Evolutionary conservation across 2,329 filamentous ascomycete genomes (phyloP).

Genomic region (Truncatella angustata): DNA sequence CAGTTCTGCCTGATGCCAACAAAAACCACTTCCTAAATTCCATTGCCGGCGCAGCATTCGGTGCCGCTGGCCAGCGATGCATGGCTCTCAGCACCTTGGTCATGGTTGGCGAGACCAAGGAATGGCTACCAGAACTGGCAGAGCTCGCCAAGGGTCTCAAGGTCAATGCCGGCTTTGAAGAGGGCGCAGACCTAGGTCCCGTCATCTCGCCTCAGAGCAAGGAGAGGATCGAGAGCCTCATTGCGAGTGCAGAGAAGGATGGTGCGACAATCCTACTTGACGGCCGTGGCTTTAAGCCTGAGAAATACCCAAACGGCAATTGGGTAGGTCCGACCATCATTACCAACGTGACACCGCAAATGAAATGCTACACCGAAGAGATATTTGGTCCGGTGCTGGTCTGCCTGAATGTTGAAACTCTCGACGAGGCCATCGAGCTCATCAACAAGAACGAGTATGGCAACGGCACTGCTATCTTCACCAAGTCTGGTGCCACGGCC

Average conservation of each 20-base stretch:
- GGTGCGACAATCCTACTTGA: constrained; percentile 82
- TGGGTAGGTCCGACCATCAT: constrained; percentile 84
- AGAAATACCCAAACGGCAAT: constrained; percentile 82
- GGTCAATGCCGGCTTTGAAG: constrained; percentile 79
- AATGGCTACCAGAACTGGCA: constrained; percentile 77
- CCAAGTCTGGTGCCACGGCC: constrained; percentile 72
- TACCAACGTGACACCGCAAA: constrained; percentile 73
- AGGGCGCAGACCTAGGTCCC: constrained; percentile 75
- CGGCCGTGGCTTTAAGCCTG: constrained; percentile 70
- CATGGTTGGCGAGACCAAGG: constrained; percentile 80
- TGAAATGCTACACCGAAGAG: constrained; percentile 83
- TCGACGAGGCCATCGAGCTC: constrained; percentile 76
- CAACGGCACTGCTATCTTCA: constrained; percentile 85
- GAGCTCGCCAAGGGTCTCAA: constrained; percentile 70
- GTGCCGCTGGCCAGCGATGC: constrained; percentile 80
- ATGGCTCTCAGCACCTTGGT: constrained; percentile 85
- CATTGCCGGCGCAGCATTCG: constrained; percentile 80
- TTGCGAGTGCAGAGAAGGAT: constrained; percentile 74
- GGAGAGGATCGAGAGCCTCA: constrained; percentile 73
- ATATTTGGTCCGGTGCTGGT: constrained; percentile 85
- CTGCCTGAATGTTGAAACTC: constrained; percentile 73
- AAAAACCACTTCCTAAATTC: constrained; percentile 88
- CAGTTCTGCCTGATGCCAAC: constrained; percentile 81
- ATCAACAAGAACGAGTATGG: constrained; percentile 88
- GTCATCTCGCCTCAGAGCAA: constrained; percentile 80